A percentile compares a stretch with the other conserved stretches of the same genome.
These are phyloP conservation scores for Citrus sinensis DNA, from an alignment of 345 rosid species.

Conservation along the genomic window DVS_A1.0 CM039167.1:11459501-11460000, in stretches of 20 bases:
- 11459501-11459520: too few species aligned
- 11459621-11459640: background rate
- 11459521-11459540: background rate
- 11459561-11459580: too few species aligned
- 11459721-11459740: background rate
- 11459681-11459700: conserved; percentile 79
- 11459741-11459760: too few species aligned
- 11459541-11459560: too few species aligned
- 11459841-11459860: background rate
- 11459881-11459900: background rate
- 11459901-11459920: background rate
- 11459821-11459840: background rate
- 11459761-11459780: background rate
- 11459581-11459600: too few species aligned
- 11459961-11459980: background rate
- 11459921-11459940: background rate
- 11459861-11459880: background rate
- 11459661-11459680: conserved; percentile 88
- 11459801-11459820: background rate
- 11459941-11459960: background rate
- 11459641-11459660: conserved; percentile 32
- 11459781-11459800: background rate
- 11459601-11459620: background rate
- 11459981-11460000: background rate
- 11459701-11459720: conserved; percentile 67